A percentile compares a stretch with the other conserved stretches of the same genome.
phyloP scores from a whole-genome alignment of 768 basidiomycete genomes.

The Dioszegia hungarica region DNA sequence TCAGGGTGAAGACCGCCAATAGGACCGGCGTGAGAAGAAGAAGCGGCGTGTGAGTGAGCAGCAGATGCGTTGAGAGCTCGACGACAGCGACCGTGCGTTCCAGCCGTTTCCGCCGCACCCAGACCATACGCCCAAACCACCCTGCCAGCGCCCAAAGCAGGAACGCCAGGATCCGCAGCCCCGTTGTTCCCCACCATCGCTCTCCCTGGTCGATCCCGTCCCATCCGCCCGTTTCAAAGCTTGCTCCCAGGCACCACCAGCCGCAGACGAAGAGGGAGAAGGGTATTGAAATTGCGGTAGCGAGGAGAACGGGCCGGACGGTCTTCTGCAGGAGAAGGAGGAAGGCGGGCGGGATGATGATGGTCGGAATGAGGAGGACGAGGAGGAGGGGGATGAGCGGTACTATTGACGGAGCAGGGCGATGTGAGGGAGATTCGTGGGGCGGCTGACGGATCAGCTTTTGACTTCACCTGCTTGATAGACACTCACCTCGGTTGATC shows the following conservation, averaged over 20 bases:
- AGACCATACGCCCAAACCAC: constrained; percentile 59
- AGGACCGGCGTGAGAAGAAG: constrained; percentile 46
- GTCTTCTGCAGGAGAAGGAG: constrained; percentile 65
- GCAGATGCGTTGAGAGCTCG: constrained; percentile 47
- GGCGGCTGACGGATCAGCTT: constrained; percentile 23
- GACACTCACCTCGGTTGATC: constrained; percentile 42
- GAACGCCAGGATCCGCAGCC: constrained; percentile 72
- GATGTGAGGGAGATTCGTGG: constrained; percentile 13
- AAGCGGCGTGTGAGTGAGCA: constrained; percentile 46
- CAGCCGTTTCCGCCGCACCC: constrained; percentile 61
- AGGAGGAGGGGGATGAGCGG: constrained; percentile 41
- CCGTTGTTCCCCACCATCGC: constrained; percentile 48
- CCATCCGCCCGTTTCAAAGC: constrained; percentile 38
- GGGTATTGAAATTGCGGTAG: constrained; percentile 43
- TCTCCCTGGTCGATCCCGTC: constrained; percentile 28
- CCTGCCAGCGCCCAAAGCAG: constrained; percentile 67
- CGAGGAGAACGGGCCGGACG: constrained; percentile 73
- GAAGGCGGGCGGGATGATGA: constrained; percentile 41
- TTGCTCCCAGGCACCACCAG: constrained; percentile 45
- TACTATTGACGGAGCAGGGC: constrained; percentile 40
- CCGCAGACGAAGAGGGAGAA: constrained; percentile 43
- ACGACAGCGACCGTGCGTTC: constrained; percentile 50
- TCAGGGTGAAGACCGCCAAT: constrained; percentile 42
- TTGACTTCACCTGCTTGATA: too few species aligned
- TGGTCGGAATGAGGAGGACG: constrained; percentile 32